A percentile compares a stretch with the other conserved stretches of the same genome.
phyloP scores from a whole-genome alignment of 495 filamentous ascomycete genomes.

The Cryomyces antarcticus region DNA sequence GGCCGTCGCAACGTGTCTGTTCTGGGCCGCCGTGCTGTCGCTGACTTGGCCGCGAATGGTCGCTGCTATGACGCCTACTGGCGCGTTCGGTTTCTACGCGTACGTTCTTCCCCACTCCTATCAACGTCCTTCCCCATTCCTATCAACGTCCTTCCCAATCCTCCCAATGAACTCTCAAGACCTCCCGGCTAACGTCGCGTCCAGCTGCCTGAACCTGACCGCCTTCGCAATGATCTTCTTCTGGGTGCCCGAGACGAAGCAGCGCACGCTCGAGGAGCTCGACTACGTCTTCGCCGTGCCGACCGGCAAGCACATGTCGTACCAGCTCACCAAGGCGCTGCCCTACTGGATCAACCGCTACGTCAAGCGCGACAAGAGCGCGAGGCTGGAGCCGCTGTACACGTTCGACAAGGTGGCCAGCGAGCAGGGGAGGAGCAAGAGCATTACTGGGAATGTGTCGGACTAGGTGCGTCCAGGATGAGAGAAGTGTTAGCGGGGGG shows the following conservation, averaged over 20 bases:
- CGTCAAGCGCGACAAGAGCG: conserved; percentile 33
- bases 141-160: too few species aligned
- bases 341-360: conserved; percentile 52
- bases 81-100: conserved; percentile 41
- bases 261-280: conserved; percentile 46
- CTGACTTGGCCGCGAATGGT: conserved; percentile 44
- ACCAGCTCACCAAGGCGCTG: conserved; percentile 35
- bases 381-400: not conserved
- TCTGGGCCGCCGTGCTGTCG: conserved; percentile 26
- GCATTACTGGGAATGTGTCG: too few species aligned
- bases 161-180: too few species aligned
- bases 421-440: not conserved
- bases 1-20: conserved; percentile 25
- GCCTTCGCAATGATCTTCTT: conserved; percentile 54
- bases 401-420: not conserved
- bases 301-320: conserved; percentile 9
- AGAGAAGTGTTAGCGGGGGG: too few species aligned
- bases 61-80: conserved; percentile 30
- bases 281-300: conserved; percentile 19
- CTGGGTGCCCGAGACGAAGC: conserved; percentile 62
- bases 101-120: not conserved
- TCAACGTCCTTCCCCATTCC: conserved; percentile 2
- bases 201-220: conserved; percentile 36
- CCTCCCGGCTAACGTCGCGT: not conserved
- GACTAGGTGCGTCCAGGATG: too few species aligned